Conservation (phyloP, 1,284 basidiomycete species). For the Ganoderma multipileum region DNA sequence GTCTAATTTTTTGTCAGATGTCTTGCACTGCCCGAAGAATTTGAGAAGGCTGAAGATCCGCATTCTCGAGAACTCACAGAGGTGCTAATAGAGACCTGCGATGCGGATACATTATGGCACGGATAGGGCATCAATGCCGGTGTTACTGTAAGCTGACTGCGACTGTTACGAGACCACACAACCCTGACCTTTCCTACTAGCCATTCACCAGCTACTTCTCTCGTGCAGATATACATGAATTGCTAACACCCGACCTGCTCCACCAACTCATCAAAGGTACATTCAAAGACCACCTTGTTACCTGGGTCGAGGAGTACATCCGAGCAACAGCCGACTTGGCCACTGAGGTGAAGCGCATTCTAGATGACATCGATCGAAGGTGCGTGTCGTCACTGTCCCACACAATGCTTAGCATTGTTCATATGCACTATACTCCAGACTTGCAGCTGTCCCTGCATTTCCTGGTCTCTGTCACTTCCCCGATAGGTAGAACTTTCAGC, state of each 20-base stretch:
- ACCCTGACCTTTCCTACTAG: neutral
- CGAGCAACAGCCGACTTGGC: neutral
- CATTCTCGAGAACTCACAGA: neutral
- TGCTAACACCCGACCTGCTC: constrained; percentile 10
- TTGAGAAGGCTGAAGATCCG: neutral
- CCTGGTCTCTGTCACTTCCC: constrained; percentile 28
- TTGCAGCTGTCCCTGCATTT: constrained; percentile 23
- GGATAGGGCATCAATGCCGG: neutral
- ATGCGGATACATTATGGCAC: neutral
- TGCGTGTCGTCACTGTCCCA: neutral
- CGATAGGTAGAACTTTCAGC: constrained; percentile 25
- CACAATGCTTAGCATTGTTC: neutral
- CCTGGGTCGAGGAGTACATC: constrained; percentile 16
- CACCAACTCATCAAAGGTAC: constrained; percentile 16
- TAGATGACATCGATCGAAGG: constrained; percentile 33
- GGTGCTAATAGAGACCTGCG: neutral
- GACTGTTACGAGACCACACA: no score
- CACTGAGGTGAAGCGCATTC: neutral
- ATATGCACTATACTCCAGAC: neutral
- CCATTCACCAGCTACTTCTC: constrained; percentile 6
- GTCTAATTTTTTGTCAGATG: neutral
- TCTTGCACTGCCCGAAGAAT: neutral
- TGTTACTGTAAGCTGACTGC: neutral
- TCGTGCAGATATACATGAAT: constrained; percentile 15
- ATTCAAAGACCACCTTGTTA: constrained; percentile 29